Percentiles rank a stretch among this genome's conserved stretches.
phyloP scores from a whole-genome alignment of 106 monocot genomes.

The Dactylorhiza incarnata region DNA sequence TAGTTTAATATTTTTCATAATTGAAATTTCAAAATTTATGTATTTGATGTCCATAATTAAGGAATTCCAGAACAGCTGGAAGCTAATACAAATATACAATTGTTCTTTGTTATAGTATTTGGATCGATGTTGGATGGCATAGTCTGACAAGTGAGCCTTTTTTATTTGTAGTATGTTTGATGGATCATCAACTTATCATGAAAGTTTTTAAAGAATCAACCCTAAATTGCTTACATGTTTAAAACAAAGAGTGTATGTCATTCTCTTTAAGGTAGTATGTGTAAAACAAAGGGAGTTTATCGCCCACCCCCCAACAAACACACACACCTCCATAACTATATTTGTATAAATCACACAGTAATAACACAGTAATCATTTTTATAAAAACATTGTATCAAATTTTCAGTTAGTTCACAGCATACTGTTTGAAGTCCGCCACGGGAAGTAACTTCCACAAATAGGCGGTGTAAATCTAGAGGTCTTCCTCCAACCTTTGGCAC shows the following conservation, averaged over 20 bases:
- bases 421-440: constrained; percentile 21
- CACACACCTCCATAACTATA: background rate
- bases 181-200: background rate
- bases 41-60: background rate
- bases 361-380: background rate
- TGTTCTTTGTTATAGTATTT: background rate
- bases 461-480: constrained; percentile 21
- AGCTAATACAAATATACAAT: background rate
- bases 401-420: background rate
- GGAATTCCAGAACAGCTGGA: background rate
- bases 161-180: background rate
- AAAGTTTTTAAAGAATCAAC: background rate
- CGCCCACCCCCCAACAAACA: background rate
- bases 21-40: background rate
- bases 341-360: too few relatives aligned
- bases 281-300: background rate
- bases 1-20: background rate
- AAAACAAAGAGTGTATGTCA: background rate
- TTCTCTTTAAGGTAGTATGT: background rate
- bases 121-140: background rate
- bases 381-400: background rate
- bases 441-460: constrained; percentile 27
- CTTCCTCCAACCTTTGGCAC: constrained; percentile 20
- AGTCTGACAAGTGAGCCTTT: background rate
- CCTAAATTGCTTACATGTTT: background rate